phyloP scores from a whole-genome alignment of 208 protist genomes.

The Leishmania tropica region DNA sequence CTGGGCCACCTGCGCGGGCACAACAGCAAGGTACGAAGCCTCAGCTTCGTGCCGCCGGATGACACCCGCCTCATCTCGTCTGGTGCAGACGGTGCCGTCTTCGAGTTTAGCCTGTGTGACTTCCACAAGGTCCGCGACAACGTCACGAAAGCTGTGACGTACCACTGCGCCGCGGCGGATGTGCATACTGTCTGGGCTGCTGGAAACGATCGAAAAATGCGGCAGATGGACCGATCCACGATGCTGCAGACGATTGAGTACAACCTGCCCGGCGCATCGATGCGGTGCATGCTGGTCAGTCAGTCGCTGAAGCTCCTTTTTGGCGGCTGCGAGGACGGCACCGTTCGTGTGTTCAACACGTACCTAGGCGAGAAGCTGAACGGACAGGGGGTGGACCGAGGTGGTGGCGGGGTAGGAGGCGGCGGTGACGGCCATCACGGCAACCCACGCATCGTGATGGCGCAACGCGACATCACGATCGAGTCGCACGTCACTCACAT shows the following conservation, averaged over 20 bases:
- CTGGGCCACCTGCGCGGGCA: constrained; percentile 95
- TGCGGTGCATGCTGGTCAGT: constrained; percentile 89
- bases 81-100: constrained; percentile 96
- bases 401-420: constrained; percentile 13
- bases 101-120: constrained; percentile 94
- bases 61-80: constrained; percentile 92
- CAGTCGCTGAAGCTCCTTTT: constrained; percentile 93
- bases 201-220: constrained; percentile 94
- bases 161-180: constrained; percentile 89
- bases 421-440: constrained; percentile 9
- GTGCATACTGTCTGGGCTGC: constrained; percentile 89
- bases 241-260: constrained; percentile 69
- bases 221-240: constrained; percentile 81
- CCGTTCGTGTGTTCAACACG: constrained; percentile 91
- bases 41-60: constrained; percentile 90
- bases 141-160: constrained; percentile 92
- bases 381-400: constrained; percentile 37
- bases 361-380: constrained; percentile 85
- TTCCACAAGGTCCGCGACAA: constrained; percentile 93
- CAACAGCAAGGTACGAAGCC: constrained; percentile 92
- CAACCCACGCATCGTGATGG: constrained; percentile 17
- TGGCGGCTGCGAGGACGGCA: constrained; percentile 92
- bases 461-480: constrained; percentile 67
- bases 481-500: constrained; percentile 88
- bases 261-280: constrained; percentile 71